These are phyloP conservation scores for Sanghuangporus sanghuang DNA, from an alignment of 1,284 basidiomycete species.

Conservation along the genomic window DNA sequence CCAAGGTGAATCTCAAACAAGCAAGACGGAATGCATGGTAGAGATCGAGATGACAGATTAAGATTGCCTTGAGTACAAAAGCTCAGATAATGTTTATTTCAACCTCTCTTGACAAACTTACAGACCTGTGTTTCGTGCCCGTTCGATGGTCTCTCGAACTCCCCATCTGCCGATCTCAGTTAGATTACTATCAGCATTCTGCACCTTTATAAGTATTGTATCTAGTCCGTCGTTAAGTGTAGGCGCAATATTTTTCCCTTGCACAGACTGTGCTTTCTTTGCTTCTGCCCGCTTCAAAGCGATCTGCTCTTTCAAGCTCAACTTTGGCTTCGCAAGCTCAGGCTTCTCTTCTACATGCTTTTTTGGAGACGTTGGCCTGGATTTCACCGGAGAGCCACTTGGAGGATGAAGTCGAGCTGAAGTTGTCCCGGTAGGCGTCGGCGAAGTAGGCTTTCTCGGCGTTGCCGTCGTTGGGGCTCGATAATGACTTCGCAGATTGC, in stretches of 20 bases:
- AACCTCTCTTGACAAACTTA: constrained; percentile 17
- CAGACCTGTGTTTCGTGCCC: constrained; percentile 69
- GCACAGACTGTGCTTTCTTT: constrained; percentile 42
- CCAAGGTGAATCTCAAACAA: constrained; percentile 77
- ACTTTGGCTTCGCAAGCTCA: constrained; percentile 6
- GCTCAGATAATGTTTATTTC: not conserved
- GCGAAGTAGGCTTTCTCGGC: not conserved
- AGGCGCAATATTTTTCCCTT: constrained; percentile 18
- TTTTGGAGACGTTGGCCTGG: not conserved
- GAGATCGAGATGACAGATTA: constrained; percentile 64
- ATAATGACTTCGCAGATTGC: constrained; percentile 6
- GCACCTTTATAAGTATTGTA: constrained; percentile 29
- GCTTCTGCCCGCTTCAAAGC: constrained; percentile 69
- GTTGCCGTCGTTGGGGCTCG: not conserved
- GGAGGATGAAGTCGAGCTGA: constrained; percentile 1
- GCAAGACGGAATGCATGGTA: constrained; percentile 67
- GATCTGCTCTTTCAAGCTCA: constrained; percentile 69
- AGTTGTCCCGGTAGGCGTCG: not conserved
- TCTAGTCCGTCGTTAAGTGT: constrained; percentile 41
- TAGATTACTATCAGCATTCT: constrained; percentile 40
- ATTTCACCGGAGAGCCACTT: not conserved
- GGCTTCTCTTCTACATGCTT: constrained; percentile 2
- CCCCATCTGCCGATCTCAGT: constrained; percentile 60
- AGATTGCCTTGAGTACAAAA: constrained; percentile 40
- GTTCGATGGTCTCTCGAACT: constrained; percentile 70